Evolutionary conservation across 192 early-diverging fungal species (phyloP).

Genomic region (Thamnidium elegans): DNA sequence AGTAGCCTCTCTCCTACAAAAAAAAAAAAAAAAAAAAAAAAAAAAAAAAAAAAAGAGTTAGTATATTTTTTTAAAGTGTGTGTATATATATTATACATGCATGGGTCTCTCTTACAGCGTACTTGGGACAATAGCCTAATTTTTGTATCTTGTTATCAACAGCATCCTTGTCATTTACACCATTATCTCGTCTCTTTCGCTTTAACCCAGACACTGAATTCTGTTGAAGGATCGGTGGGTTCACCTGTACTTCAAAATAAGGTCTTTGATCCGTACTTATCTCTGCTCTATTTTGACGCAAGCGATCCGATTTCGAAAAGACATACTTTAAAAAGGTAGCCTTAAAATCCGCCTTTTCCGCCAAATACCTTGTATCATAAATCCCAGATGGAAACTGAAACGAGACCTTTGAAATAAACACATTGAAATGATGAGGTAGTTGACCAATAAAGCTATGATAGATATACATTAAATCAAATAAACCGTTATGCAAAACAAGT

Average conservation of each 20-base stretch:
- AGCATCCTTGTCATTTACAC: not conserved
- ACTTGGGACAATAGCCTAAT: conserved; percentile 70
- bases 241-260: not conserved
- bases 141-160: not conserved
- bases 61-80: too few species aligned
- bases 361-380: conserved; percentile 90
- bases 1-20: conserved; percentile 14
- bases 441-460: conserved; percentile 86
- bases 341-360: conserved; percentile 64
- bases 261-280: not conserved
- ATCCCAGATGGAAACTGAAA: conserved; percentile 87
- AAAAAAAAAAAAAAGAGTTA: too few species aligned
- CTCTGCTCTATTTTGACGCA: not conserved
- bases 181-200: not conserved
- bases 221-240: not conserved
- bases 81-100: too few species aligned
- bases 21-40: too few species aligned
- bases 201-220: not conserved
- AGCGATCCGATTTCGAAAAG: conserved; percentile 51
- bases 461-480: conserved; percentile 90
- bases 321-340: conserved; percentile 70
- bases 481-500: conserved; percentile 90
- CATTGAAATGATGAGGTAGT: conserved; percentile 65
- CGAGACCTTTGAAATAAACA: conserved; percentile 72
- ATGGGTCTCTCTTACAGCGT: conserved; percentile 1